Base-by-base conservation (phyloP, 2,329 filamentous ascomycete genomes). In the Beauveria caledonica region DNA sequence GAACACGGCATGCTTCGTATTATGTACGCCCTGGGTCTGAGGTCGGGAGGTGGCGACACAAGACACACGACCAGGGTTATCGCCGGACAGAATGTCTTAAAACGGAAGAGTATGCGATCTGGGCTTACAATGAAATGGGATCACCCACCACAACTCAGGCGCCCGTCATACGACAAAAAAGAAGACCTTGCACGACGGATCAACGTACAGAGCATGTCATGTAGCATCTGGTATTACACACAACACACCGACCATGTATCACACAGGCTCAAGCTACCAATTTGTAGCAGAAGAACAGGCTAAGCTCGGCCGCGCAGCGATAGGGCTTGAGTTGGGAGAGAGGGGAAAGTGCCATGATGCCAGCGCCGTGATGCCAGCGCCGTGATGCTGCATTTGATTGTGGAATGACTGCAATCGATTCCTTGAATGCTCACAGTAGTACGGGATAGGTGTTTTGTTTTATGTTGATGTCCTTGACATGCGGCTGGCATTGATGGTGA, bases 101-200 rank as follows among this genome's bases (percentile, higher is more conserved):
- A 61, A 53, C n/a, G 60, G 60, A 13, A 61, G 60, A 58, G 25
- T 27, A 52, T 58, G 60, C 60, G 60, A 61, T 51, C 15, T 29
- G 36, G 48, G 17, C 15, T 10, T 50, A 13, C 54, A 29, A 15
- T 42, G 40, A 4, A 15, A 58, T 44, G 21, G 17, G 42, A 49
- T 13, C 48, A 48, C 49, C 39, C 33, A 21, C 11, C 29, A 9
- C 40, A 44, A 60, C 29, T 29, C 58, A 60, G 33, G 42, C 42
- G 44, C 25, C 19, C 40, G 49, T 49, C 21, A 49, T 42, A 54
- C 23, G 29, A 10, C 27, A 49, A 49, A 27, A 48, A 49, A 40
- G 6, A 9, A 49, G 50, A 17, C 42, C 8, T 49, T 25, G 40
- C 36, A 49, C 50, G 44, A 45, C 58, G 36, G 44, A 49, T 33